phyloP scores from a whole-genome alignment of 139 green algal genomes.

The Trebouxia sp. region DNA sequence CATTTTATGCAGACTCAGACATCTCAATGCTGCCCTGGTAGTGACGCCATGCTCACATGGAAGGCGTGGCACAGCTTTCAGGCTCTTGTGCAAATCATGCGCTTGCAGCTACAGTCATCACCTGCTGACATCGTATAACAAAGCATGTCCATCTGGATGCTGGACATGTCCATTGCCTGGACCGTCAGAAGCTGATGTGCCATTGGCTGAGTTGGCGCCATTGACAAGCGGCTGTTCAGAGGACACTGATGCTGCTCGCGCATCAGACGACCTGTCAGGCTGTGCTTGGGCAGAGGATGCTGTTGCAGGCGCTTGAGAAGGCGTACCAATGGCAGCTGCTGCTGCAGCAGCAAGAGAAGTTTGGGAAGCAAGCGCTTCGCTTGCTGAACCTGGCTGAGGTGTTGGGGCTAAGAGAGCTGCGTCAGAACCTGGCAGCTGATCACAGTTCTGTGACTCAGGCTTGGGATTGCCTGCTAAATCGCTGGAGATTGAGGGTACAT shows the following conservation, averaged over 20 bases:
- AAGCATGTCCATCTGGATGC: slow-evolving; percentile 4
- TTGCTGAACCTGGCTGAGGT: neutral
- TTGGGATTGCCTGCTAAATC: neutral
- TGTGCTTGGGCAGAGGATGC: too few relatives aligned
- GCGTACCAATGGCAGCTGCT: neutral
- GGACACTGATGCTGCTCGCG: too few relatives aligned
- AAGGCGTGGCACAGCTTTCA: neutral
- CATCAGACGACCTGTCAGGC: too few relatives aligned
- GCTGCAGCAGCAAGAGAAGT: slow-evolving; percentile 22
- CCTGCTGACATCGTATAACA: neutral
- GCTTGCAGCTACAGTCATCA: too few relatives aligned
- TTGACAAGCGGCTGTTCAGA: too few relatives aligned
- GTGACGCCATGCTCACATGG: neutral
- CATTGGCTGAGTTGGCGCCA: neutral
- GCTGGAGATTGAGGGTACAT: neutral
- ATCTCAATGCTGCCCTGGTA: neutral
- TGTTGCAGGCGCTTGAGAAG: too few relatives aligned
- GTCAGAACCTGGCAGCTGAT: neutral
- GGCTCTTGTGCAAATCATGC: too few relatives aligned
- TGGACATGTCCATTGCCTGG: neutral
- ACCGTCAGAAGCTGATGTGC: neutral
- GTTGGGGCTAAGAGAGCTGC: neutral
- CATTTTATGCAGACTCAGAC: neutral
- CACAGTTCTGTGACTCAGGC: neutral
- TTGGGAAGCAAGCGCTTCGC: neutral